phyloP scores from a whole-genome alignment of 1,284 basidiomycete species.

The Ganoderma lingzhi region DNA sequence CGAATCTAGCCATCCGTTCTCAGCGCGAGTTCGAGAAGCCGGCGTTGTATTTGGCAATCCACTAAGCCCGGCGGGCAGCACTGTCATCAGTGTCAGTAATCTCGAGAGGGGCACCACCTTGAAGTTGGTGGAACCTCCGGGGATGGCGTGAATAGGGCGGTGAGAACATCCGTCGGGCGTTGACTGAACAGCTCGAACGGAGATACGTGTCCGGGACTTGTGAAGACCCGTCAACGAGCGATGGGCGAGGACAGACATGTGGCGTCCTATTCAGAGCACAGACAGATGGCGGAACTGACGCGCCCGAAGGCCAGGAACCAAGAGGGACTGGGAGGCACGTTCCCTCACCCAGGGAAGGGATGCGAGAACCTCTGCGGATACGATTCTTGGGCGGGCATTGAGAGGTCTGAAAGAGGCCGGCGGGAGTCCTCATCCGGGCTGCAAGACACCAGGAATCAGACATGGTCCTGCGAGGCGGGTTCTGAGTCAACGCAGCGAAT shows the following conservation, averaged over 20 bases:
- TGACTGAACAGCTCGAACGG: not conserved
- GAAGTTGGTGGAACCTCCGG: not conserved
- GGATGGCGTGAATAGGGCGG: not conserved
- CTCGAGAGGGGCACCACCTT: not conserved
- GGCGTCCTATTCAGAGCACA: not conserved
- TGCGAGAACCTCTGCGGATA: constrained; percentile 37
- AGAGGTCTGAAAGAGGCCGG: constrained; percentile 18
- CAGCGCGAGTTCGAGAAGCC: constrained; percentile 1
- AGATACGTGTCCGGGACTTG: not conserved
- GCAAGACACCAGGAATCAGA: not conserved
- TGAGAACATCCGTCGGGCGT: not conserved
- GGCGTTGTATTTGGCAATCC: not conserved
- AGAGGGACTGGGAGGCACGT: not conserved
- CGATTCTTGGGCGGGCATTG: constrained; percentile 46
- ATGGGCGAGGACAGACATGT: not conserved
- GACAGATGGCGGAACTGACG: constrained; percentile 2
- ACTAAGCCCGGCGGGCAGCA: not conserved
- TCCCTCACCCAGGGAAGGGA: constrained; percentile 1
- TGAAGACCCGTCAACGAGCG: not conserved
- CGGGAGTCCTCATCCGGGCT: not conserved
- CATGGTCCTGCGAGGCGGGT: not conserved
- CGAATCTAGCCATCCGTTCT: not conserved
- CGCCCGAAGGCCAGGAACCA: constrained; percentile 15
- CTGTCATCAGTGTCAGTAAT: not conserved
- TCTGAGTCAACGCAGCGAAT: not conserved